Base-by-base conservation (phyloP, 805 yeast species). In the Saturnispora hagleri region DNA sequence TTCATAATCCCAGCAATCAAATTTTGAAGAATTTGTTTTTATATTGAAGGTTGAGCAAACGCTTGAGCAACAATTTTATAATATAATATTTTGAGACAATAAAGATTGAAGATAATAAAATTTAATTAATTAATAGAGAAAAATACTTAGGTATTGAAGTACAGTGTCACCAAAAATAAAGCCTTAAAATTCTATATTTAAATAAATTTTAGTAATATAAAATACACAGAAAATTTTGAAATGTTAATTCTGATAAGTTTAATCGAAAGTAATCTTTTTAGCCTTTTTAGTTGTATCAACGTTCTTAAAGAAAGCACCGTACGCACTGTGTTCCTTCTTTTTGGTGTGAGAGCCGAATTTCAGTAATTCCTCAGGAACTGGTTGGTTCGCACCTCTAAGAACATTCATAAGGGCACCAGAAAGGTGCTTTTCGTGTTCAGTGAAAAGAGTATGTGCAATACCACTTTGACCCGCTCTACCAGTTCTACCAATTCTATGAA, bases 281-380 rank as follows among this genome's bases (percentile, higher is more conserved):
- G 90, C 90, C 63, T 82, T 81, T 66, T 84, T 82, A 57, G 80
- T 73, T 76, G 87, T 77, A 62, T 89, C 98, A 46, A 91, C 93
- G 64, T 90, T 89, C 66, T 91, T 93, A 75, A 73, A 93, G 74
- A 93, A 93, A 0, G 98, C 97, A 58, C 99, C 99, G 62, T 93
- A 93, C n/a, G 91, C 97, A 57, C 91, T 81, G 65, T 93, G 99
- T 58, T 89, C 90, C 75, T 93, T 93, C 84, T 90, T 91, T 72
- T 93, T 93, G 10, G 98, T 93, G 70, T 93, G 98, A 6, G 97
- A 89, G 47, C 99, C 99, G 61, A 91, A 93, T 69, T 90, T 91
- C 66, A 88, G 76, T 64, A 93, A 74, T 52, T 89, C 98, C 50
- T 87, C 97, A 8, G 99, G 99, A 54, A 93, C 98, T 1, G 84